Conservation (phyloP, 352 stramenopile species). For the Pythium utonaiense region DNA sequence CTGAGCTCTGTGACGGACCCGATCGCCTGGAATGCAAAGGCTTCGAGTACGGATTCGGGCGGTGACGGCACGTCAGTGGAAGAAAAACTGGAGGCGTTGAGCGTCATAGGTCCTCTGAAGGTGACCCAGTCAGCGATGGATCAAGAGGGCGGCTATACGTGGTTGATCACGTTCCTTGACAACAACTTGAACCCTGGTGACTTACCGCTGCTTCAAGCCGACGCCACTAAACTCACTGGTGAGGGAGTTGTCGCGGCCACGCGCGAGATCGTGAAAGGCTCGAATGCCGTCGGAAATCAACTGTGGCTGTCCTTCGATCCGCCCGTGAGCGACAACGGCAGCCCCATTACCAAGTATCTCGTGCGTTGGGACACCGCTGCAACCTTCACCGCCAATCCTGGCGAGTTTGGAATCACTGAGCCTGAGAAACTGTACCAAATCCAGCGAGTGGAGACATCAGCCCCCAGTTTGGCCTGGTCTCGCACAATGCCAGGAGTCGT, state of each 20-base stretch:
- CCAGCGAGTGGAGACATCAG: constrained; percentile 49
- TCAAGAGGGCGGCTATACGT: constrained; percentile 54
- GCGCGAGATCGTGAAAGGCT: constrained; percentile 57
- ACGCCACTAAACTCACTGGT: constrained; percentile 32
- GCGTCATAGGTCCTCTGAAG: constrained; percentile 39
- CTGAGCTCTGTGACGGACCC: constrained; percentile 30
- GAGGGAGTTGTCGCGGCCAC: constrained; percentile 41
- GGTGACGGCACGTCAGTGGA: constrained; percentile 61
- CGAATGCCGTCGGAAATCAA: constrained; percentile 64
- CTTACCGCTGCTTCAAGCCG: constrained; percentile 41
- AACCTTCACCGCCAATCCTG: constrained; percentile 46
- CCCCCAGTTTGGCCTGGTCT: constrained; percentile 59
- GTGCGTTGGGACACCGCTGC: constrained; percentile 64
- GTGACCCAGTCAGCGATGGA: constrained; percentile 43
- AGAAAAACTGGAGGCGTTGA: constrained; percentile 67
- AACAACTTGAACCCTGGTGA: constrained; percentile 60
- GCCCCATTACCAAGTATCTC: constrained; percentile 58
- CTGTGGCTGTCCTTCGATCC: constrained; percentile 78
- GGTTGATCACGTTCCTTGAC: constrained; percentile 78
- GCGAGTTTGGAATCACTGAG: constrained; percentile 47
- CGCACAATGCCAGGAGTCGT: constrained; percentile 27
- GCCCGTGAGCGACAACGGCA: constrained; percentile 56
- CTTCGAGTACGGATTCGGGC: constrained; percentile 29
- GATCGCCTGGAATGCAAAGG: constrained; percentile 48
- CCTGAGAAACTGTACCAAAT: constrained; percentile 45